Evolutionary conservation across 2,329 filamentous ascomycete genomes (phyloP).

Genomic region (Penicillium sp.): DNA sequence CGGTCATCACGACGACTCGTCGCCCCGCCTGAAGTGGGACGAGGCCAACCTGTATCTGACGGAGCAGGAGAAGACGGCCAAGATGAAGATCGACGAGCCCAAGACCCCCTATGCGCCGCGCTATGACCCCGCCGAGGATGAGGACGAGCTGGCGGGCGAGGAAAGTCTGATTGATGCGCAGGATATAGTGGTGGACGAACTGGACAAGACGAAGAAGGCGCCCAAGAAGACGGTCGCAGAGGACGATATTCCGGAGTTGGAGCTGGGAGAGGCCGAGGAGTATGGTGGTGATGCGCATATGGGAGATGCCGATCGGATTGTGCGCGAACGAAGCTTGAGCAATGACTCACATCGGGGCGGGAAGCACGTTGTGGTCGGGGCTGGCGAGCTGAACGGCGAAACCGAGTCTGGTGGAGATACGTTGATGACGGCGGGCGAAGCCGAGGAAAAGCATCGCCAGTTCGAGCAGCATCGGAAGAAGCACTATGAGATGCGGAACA

Average conservation of each 20-base stretch:
- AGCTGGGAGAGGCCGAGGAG: too few species aligned
- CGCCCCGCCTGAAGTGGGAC: slow-evolving; percentile 93
- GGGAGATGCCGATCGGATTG: too few species aligned
- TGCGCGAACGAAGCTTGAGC: slow-evolving; percentile 42
- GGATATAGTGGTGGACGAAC: too few species aligned
- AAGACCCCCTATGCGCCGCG: slow-evolving; percentile 93
- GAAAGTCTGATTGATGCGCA: too few species aligned
- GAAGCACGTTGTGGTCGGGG: slow-evolving; percentile 74
- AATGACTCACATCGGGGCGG: slow-evolving; percentile 41
- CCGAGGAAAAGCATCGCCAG: slow-evolving; percentile 83
- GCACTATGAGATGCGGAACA: slow-evolving; percentile 97
- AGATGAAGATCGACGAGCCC: slow-evolving; percentile 98
- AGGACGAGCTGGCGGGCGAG: too few species aligned
- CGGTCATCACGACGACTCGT: too few species aligned
- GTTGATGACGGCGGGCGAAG: too few species aligned
- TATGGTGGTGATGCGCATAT: too few species aligned
- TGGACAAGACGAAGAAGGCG: slow-evolving; percentile 42
- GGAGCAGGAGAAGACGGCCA: slow-evolving; percentile 86
- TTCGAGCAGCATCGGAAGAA: slow-evolving; percentile 89
- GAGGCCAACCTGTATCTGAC: slow-evolving; percentile 95
- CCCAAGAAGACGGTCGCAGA: slow-evolving; percentile 41
- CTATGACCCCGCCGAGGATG: slow-evolving; percentile 83
- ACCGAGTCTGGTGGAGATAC: slow-evolving; percentile 39
- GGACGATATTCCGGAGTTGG: slow-evolving; percentile 83
- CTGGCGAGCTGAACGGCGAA: too few species aligned